Evolutionary conservation across 2,329 filamentous ascomycete genomes (phyloP).

Genomic region (Aureobasidium namibiae): DNA sequence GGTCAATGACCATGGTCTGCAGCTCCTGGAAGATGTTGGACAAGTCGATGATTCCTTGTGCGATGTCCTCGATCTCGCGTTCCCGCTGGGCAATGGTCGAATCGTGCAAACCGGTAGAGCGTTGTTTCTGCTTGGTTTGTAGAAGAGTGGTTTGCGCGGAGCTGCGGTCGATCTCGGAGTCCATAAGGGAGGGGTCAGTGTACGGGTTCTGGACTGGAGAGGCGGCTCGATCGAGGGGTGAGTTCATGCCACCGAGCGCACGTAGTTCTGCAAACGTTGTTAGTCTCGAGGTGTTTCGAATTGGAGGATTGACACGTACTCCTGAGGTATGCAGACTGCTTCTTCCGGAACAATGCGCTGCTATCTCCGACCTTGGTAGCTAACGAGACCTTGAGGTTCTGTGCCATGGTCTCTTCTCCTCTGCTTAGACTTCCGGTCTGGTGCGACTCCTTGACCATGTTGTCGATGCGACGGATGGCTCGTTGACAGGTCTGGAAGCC

Average conservation of each 20-base stretch:
- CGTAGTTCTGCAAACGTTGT: constrained; percentile 29
- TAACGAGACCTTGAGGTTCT: constrained; percentile 88
- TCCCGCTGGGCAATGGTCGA: constrained; percentile 82
- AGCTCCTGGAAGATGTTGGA: constrained; percentile 95
- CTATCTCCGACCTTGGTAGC: constrained; percentile 84
- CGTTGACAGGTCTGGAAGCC: constrained; percentile 85
- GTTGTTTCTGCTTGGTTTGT: constrained; percentile 57
- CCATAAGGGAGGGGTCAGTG: constrained; percentile 77
- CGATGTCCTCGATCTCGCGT: constrained; percentile 94
- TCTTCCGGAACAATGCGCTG: constrained; percentile 88
- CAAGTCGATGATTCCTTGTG: constrained; percentile 93
- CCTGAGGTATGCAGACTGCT: constrained; percentile 92
- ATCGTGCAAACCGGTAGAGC: constrained; percentile 65
- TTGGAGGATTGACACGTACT: constrained; percentile 49
- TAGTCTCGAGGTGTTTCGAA: constrained; percentile 33
- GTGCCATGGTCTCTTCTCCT: constrained; percentile 91
- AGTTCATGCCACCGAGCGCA: constrained; percentile 39
- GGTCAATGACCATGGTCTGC: constrained; percentile 70
- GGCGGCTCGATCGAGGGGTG: constrained; percentile 38
- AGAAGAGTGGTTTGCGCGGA: constrained; percentile 86
- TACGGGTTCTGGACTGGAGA: constrained; percentile 56
- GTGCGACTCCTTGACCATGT: constrained; percentile 74
- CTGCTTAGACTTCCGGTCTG: constrained; percentile 62
- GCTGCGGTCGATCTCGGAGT: constrained; percentile 86
- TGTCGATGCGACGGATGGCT: constrained; percentile 79